Evolutionary conservation across 176 grass and related monocot species (phyloP), one percentile per base, ranked within the genome.

Genomic region (Echinochloa phyllopogon): DNA sequence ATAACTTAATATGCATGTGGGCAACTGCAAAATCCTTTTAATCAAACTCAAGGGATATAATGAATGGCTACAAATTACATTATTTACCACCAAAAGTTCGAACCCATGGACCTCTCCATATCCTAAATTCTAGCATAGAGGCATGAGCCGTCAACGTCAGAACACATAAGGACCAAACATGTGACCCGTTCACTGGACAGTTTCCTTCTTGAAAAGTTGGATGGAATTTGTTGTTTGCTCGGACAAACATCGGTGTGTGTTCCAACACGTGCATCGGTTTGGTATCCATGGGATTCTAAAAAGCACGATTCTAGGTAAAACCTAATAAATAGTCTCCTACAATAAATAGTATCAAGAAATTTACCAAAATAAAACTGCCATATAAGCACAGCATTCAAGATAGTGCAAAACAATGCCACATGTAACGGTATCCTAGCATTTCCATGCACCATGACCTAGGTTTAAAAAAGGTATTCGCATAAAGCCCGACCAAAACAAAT

Each of bases 101-200:
- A 78, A 47, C 48, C 48, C 24, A 58, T 64, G 4, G 39, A 49
- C 16, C 51, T 70, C 45, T 49, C 33, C 8, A 27, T 62, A 65
- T 21, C 27, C 47, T 65, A 72, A 83, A 83, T 24, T 25, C 24
- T 74, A 79, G 49, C 14, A 84, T 23, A 66, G 24, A 84, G 67
- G 49, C 20, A 84, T 23, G 24, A 84, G 67, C 41, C 56, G 27
- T 39, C 10, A 0, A 23, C 20, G 49, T 4, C 48, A 74, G 69
- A 55, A 68, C 49, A 79, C 29, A 58, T 15, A 40, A 65, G 38
- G 48, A 0, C 21, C 20, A 65, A 56, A 66, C 29, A 8, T 16
- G 70, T 61, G 47, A 24, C 66, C 18, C 6, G 5, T 77, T 78
- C 36, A 76, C 16, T 88, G 10, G 7, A 44, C 39, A 44, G 23